phyloP scores from a whole-genome alignment of 768 basidiomycete genomes.

The Boletus subparvulus region DNA sequence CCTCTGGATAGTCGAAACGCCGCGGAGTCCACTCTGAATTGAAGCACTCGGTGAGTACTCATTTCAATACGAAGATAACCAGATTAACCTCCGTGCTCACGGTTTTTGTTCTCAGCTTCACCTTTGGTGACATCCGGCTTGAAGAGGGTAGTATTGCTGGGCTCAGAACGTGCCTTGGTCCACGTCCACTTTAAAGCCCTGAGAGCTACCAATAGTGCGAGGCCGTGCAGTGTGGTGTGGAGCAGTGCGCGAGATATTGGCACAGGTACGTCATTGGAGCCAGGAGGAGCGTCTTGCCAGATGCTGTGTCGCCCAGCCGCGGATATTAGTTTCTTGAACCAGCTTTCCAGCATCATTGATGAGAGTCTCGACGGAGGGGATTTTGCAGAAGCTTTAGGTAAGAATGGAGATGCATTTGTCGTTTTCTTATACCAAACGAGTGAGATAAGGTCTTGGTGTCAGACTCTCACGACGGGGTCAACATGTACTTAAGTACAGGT shows the following conservation, averaged over 20 bases:
- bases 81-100: constrained; percentile 24
- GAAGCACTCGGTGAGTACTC: background rate
- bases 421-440: background rate
- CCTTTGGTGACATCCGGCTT: constrained; percentile 1
- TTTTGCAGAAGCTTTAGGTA: background rate
- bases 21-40: constrained; percentile 53
- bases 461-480: too few species aligned
- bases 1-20: constrained; percentile 49
- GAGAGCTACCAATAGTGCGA: constrained; percentile 8
- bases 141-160: background rate
- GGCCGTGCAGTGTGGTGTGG: constrained; percentile 16
- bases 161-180: background rate
- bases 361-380: background rate
- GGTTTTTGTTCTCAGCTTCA: constrained; percentile 17
- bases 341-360: constrained; percentile 7
- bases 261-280: constrained; percentile 26
- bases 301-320: background rate
- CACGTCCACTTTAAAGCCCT: constrained; percentile 15
- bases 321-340: constrained; percentile 12
- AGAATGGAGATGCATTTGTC: background rate
- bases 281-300: background rate
- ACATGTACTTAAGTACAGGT: too few species aligned
- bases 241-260: constrained; percentile 11
- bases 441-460: background rate
- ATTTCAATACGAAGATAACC: background rate